These are phyloP conservation scores for Aethionema arabicum DNA, from an alignment of 345 rosid genomes.

Conservation along the genomic window DNA sequence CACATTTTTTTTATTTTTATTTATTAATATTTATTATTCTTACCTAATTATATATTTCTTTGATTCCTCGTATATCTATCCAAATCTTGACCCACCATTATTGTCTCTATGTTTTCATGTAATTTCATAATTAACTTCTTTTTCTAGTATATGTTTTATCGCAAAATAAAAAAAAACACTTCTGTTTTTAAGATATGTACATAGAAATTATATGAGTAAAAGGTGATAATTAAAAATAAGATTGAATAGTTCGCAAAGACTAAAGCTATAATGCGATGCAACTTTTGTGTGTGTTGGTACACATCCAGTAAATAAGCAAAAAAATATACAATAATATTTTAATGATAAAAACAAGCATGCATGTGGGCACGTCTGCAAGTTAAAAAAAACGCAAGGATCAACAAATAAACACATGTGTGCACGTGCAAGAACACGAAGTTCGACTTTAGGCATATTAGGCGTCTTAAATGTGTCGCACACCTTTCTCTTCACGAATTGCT, in stretches of 20 bases:
- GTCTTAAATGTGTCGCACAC: conserved; percentile 28
- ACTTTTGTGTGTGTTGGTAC: no score
- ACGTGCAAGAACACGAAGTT: conserved; percentile 73
- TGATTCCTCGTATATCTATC: no score
- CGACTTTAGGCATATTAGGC: conserved; percentile 43
- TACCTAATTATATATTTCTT: conserved; percentile 21
- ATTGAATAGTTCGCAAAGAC: no score
- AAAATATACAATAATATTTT: background rate
- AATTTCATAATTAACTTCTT: no score
- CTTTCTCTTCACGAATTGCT: conserved; percentile 8
- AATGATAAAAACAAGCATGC: conserved; percentile 45
- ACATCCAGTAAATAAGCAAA: background rate
- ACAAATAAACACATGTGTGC: conserved; percentile 80
- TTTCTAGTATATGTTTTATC: no score
- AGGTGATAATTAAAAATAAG: no score
- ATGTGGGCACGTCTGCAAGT: conserved; percentile 77
- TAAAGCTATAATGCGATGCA: no score
- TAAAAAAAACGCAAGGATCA: conserved; percentile 48
- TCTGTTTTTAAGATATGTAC: no score
- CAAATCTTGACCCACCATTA: no score
- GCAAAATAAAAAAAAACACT: no score
- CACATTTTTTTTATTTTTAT: conserved; percentile 23
- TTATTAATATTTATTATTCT: conserved; percentile 22
- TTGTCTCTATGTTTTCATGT: no score
- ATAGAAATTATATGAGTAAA: no score